Evolutionary conservation across 768 basidiomycete species (phyloP), one percentile per base, ranked within the genome.

Genomic region (Boletellus sp.): DNA sequence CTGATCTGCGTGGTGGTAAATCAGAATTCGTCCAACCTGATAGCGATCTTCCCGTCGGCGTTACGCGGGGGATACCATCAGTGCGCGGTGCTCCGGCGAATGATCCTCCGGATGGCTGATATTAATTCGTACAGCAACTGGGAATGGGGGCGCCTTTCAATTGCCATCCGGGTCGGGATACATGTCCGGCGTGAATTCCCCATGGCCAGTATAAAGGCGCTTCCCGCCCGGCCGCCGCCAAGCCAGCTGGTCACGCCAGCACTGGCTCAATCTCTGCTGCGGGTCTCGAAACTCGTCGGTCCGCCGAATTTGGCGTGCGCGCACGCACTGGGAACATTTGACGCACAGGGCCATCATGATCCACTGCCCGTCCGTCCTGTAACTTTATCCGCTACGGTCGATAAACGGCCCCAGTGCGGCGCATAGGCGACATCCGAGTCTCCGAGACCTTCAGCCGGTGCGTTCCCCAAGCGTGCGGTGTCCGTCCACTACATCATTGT

Each of bases 1-100:
- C 20, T 19, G 58, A 61, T 60, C 46, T 53, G 17, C 58, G 15
- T 31, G 12, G 47, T 7, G 26, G 58, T 41, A 59, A 33, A 50
- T 56, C 51, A 26, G 26, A 45, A 36, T 41, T 32, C 56, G 42
- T 28, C 45, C 28, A 28, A 10, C 28, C 40, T 20, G 37, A 33
- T 13, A 11, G 16, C 22, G 39, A 56, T 50, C 45, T 48, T 47
- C 45, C 37, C 3, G 12, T 9, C 42, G 53, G 58, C 11, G 32
- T 34, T 52, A 42, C 42, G 43, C 48, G 11, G 58, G 46, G 15
- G 31, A 52, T 42, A 26, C 3, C n/a, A 26, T 11, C 26, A n/a
- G 26, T 5, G 22, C 33, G 50, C 54, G 55, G 54, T 46, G 16
- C 19, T 38, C 59, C 59, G 59, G 59, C 35, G 6, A 23, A 15